Percentiles rank a stretch among this genome's conserved stretches.
phyloP scores from a whole-genome alignment of 768 basidiomycete species.

The Cyathus striatus region DNA sequence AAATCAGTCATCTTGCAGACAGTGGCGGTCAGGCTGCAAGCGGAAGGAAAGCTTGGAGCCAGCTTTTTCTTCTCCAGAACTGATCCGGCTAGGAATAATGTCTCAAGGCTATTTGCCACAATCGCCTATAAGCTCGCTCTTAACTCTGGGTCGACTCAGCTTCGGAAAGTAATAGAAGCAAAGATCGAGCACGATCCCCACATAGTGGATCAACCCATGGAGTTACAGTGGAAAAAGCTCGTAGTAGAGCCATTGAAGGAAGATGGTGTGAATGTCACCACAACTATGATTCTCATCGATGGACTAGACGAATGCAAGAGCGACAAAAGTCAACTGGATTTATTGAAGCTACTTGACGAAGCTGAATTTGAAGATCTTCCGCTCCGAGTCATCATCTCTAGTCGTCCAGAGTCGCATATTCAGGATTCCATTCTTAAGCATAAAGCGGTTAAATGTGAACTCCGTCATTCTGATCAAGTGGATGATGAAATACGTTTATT shows the following conservation, averaged over 20 bases:
- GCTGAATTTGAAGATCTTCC: background rate
- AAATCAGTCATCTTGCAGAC: constrained; percentile 17
- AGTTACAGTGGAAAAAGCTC: constrained; percentile 10
- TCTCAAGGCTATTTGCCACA: constrained; percentile 18
- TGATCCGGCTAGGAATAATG: constrained; percentile 14
- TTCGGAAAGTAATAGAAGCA: constrained; percentile 5
- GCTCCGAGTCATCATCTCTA: background rate
- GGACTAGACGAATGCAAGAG: background rate
- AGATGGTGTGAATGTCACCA: background rate
- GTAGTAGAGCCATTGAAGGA: constrained; percentile 7
- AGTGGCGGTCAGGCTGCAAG: constrained; percentile 9
- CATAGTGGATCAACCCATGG: constrained; percentile 6
- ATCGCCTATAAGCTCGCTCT: constrained; percentile 18
- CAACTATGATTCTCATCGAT: background rate
- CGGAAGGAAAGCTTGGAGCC: constrained; percentile 12
- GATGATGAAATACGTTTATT: background rate
- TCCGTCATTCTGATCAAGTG: background rate
- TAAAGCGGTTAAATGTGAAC: background rate
- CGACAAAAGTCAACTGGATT: background rate
- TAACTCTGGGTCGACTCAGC: constrained; percentile 1
- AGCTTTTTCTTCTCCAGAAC: constrained; percentile 28
- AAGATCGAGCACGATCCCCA: constrained; percentile 8
- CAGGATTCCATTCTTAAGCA: background rate
- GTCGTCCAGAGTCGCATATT: background rate
- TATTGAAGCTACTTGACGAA: background rate